Percentiles rank a stretch among this genome's conserved stretches.
These are phyloP conservation scores for Aspergillus taichungensis DNA, from an alignment of 495 filamentous ascomycete genomes.

Conservation along the genomic window DNA sequence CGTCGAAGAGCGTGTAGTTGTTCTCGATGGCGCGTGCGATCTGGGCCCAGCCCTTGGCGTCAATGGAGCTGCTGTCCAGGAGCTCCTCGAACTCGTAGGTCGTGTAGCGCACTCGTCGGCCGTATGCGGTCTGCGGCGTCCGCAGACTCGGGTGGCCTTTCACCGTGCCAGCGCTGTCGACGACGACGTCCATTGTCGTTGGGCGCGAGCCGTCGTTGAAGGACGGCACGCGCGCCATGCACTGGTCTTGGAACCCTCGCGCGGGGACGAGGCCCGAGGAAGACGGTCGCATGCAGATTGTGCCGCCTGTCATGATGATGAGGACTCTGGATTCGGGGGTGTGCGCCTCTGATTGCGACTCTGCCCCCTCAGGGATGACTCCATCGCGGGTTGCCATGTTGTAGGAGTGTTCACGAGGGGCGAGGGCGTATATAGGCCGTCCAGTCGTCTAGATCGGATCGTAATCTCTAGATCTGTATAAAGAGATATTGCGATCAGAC, in stretches of 20 bases:
- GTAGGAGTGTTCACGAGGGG: background rate
- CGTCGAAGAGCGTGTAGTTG: constrained; percentile 90
- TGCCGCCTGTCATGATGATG: constrained; percentile 91
- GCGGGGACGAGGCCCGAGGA: constrained; percentile 60
- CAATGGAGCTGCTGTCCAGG: constrained; percentile 88
- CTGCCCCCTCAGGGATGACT: constrained; percentile 16
- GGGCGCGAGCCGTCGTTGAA: constrained; percentile 81
- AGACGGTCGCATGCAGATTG: constrained; percentile 85
- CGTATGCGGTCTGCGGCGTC: constrained; percentile 75
- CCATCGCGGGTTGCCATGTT: constrained; percentile 20
- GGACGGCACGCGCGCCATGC: constrained; percentile 71
- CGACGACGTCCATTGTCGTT: constrained; percentile 44
- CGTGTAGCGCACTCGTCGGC: constrained; percentile 73
- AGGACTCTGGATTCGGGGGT: constrained; percentile 68
- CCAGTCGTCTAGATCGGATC: too few species aligned
- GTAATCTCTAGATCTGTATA: too few species aligned
- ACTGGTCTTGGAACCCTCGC: constrained; percentile 71
- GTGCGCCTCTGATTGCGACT: constrained; percentile 15
- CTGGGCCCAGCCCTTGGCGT: constrained; percentile 79
- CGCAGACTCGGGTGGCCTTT: constrained; percentile 52
- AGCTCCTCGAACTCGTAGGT: constrained; percentile 81
- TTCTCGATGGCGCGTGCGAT: constrained; percentile 61
- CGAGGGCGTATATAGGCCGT: too few species aligned
- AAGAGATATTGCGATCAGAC: too few species aligned
- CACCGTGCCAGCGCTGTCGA: constrained; percentile 34